phyloP scores from a whole-genome alignment of 1,139 yeast genomes.

The Sporopachydermia cereana region DNA sequence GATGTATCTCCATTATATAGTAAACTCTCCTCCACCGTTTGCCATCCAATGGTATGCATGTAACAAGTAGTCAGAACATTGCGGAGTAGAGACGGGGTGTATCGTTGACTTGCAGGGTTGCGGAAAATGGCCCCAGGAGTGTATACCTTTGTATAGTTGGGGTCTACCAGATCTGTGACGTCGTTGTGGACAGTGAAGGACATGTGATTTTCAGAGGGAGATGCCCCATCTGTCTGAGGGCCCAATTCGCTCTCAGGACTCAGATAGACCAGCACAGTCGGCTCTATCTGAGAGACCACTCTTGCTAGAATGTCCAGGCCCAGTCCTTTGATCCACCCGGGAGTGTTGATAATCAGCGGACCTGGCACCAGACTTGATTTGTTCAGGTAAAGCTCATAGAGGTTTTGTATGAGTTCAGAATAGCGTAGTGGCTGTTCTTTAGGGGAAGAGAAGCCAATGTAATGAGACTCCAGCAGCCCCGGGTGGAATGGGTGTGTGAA shows the following conservation, averaged over 20 bases:
- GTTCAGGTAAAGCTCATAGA: slow-evolving; percentile 28
- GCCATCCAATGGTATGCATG: slow-evolving; percentile 1
- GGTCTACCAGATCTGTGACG: slow-evolving; percentile 8
- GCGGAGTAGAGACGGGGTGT: not conserved
- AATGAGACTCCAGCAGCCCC: slow-evolving; percentile 28
- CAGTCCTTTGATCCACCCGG: slow-evolving; percentile 91
- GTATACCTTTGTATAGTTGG: not conserved
- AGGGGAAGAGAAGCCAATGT: slow-evolving; percentile 66
- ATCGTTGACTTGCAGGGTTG: not conserved
- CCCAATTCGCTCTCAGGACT: slow-evolving; percentile 23
- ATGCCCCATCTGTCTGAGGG: too few species aligned
- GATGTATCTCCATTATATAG: not conserved
- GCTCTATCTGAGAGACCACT: slow-evolving; percentile 36
- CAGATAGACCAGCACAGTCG: slow-evolving; percentile 43
- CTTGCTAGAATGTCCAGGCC: slow-evolving; percentile 56
- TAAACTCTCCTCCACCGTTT: not conserved
- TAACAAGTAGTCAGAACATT: not conserved
- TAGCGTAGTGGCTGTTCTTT: slow-evolving; percentile 56
- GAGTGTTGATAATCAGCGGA: slow-evolving; percentile 61
- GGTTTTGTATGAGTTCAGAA: slow-evolving; percentile 30
- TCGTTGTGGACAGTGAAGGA: slow-evolving; percentile 6
- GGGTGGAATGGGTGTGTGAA: slow-evolving; percentile 22
- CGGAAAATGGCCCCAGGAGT: not conserved
- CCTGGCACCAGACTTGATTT: slow-evolving; percentile 20
- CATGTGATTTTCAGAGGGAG: too few species aligned